Conservation (phyloP, 2,329 filamentous ascomycete species). For the Clonostachys rosea region DNA sequence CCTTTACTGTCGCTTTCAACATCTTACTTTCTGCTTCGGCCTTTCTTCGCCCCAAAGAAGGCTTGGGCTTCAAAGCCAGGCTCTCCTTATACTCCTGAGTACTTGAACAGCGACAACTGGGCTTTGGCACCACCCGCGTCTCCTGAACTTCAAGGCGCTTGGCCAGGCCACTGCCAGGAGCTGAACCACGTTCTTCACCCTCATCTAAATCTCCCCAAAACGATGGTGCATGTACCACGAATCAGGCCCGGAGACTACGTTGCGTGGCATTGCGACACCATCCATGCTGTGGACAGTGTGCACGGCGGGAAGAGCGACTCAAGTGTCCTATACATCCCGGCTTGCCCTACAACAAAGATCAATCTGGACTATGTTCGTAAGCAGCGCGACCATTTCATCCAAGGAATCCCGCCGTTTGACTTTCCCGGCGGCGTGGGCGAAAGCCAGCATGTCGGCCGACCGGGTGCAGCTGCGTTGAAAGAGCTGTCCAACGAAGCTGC, state of each 20-base stretch:
- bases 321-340: conserved; percentile 31
- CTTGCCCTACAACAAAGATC: conserved; percentile 32
- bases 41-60: conserved; percentile 57
- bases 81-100: conserved; percentile 19
- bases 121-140: conserved; percentile 33
- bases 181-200: conserved; percentile 62
- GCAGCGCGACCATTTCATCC: conserved; percentile 33
- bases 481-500: conserved; percentile 32
- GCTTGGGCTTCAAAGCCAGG: conserved; percentile 18
- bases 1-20: conserved; percentile 67
- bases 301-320: conserved; percentile 12
- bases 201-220: conserved; percentile 58
- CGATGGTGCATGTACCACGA: conserved; percentile 64
- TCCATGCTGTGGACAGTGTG: conserved; percentile 64
- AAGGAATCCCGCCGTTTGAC: conserved; percentile 32
- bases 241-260: conserved; percentile 73
- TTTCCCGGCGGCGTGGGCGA: conserved; percentile 27
- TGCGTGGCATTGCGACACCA: conserved; percentile 66
- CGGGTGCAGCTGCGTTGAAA: conserved; percentile 28
- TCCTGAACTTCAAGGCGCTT: conserved; percentile 62
- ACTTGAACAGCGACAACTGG: conserved; percentile 48
- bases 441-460: conserved; percentile 22
- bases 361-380: conserved; percentile 35
- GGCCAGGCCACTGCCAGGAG: conserved; percentile 64
- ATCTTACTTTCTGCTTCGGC: conserved; percentile 70